Evolutionary conservation across 176 grass and related monocot species (phyloP), one percentile per base, ranked within the genome.

Genomic region (Pharus latifolius): DNA sequence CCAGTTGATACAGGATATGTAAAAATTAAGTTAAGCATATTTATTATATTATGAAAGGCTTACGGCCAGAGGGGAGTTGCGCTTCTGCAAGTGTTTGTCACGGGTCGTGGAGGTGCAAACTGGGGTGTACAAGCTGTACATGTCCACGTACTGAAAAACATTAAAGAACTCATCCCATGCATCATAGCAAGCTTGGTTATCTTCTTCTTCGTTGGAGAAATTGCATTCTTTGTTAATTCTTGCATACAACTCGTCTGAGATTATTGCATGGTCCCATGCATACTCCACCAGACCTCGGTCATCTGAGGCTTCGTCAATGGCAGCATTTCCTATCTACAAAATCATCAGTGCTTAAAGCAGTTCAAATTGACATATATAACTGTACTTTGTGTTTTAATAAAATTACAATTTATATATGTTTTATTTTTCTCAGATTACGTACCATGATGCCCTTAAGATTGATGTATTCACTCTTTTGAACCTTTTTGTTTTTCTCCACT

Each of bases 371-470:
- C 35, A 5, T 38, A 5, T 9, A 38, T 5, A 38, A 38, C 4
- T 38, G 8, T 38, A 38, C 9, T 38, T 38, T 38, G 8, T 38
- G 8, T 9, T 38, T 38, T 38, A 38, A 38, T 38, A 9, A 38
- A 38, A 38, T 38, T 38, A 4, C 9, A 5, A 38, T 38, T 38
- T 38, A 38, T 9, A 5, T 38, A 9, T 38, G 35, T 38, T 38
- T 4, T 38, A 5, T 38, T 9, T 38, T 9, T 38, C 4, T 9
- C 4, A 38, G 35, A 38, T 38, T 4, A 5, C 9, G 35, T 38
- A 86, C 83, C 80, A 97, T 80, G 67, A 97, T 75, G 34, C 94
- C 94, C 84, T 97, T 97, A 65, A 97, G 78, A 51, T 97, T 97
- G 74, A 97, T 88, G 49, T 47, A 83, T 7, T 55, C 16, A 1